These are phyloP conservation scores for Brassica cretica DNA, from an alignment of 345 rosid genomes.

Conservation along the genomic window DNA sequence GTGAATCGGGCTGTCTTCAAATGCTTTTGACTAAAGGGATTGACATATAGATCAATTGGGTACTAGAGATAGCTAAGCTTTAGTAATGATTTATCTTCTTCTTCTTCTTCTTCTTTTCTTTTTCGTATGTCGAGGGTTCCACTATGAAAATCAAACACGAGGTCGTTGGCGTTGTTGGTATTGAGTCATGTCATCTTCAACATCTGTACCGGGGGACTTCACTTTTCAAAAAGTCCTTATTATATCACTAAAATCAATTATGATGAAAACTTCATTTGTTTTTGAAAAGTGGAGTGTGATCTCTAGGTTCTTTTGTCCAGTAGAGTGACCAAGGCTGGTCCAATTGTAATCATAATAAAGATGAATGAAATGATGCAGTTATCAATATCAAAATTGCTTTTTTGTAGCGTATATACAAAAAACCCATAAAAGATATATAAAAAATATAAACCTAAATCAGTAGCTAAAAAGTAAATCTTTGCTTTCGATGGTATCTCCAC, in stretches of 20 bases:
- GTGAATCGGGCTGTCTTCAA: slow-evolving; percentile 30
- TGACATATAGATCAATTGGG: slow-evolving; percentile 9
- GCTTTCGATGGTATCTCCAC: slow-evolving; percentile 16
- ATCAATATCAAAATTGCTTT: slow-evolving; percentile 36
- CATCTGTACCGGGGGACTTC: slow-evolving; percentile 23
- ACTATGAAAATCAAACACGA: slow-evolving; percentile 28
- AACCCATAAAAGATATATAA: slow-evolving; percentile 3
- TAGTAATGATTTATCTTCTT: slow-evolving; percentile 25
- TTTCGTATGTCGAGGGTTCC: slow-evolving; percentile 21
- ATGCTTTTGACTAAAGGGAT: slow-evolving; percentile 30
- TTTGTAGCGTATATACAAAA: slow-evolving; percentile 32
- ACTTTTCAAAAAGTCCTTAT: slow-evolving; percentile 5
- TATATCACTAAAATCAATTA: neutral
- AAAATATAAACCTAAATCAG: slow-evolving; percentile 16
- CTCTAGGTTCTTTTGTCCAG: neutral
- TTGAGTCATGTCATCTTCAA: slow-evolving; percentile 33
- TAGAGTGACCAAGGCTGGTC: slow-evolving; percentile 2
- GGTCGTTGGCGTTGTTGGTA: slow-evolving; percentile 38
- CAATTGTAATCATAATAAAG: neutral
- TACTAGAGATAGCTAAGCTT: slow-evolving; percentile 11
- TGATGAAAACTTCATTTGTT: neutral
- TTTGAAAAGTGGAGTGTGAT: neutral
- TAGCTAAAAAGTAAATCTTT: slow-evolving; percentile 4
- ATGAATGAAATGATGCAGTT: slow-evolving; percentile 2
- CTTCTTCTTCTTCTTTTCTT: neutral